phyloP scores from a whole-genome alignment of 2,329 filamentous ascomycete genomes.

The Penicillium frequentans region DNA sequence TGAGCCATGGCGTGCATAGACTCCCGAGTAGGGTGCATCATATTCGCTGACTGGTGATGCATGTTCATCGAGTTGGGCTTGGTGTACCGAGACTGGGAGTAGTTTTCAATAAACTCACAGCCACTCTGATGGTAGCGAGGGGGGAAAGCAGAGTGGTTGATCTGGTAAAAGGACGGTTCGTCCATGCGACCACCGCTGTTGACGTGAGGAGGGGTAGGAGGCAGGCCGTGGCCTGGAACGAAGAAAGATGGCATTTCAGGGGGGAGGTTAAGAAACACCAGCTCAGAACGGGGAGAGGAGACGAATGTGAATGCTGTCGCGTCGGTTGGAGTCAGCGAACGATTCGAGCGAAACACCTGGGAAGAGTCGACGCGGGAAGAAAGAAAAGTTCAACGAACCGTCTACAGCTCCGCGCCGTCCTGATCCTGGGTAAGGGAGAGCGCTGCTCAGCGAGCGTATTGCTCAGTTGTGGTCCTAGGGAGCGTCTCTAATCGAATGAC shows the following conservation, averaged over 20 bases:
- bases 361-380: constrained; percentile 2
- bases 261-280: constrained; percentile 23
- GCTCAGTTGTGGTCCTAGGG: constrained; percentile 34
- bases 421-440: constrained; percentile 38
- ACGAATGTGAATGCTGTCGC: constrained; percentile 27
- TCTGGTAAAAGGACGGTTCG: constrained; percentile 41
- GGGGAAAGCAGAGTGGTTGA: constrained; percentile 40
- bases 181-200: constrained; percentile 39
- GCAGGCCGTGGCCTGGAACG: constrained; percentile 42
- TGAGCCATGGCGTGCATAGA: constrained; percentile 30
- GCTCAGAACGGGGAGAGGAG: constrained; percentile 39
- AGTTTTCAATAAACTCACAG: constrained; percentile 48
- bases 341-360: not conserved
- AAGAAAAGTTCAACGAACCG: constrained; percentile 33
- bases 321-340: constrained; percentile 22
- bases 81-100: constrained; percentile 43
- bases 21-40: constrained; percentile 35
- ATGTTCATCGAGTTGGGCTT: constrained; percentile 37
- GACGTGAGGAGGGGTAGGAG: constrained; percentile 45
- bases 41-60: constrained; percentile 30
- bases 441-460: constrained; percentile 42
- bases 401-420: constrained; percentile 43
- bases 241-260: constrained; percentile 45
- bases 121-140: constrained; percentile 45
- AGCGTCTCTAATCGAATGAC: constrained; percentile 41